Percentiles rank a stretch among this genome's conserved stretches.
Conservation (phyloP, 306 rosid species). For the Morella rubra region DNA sequence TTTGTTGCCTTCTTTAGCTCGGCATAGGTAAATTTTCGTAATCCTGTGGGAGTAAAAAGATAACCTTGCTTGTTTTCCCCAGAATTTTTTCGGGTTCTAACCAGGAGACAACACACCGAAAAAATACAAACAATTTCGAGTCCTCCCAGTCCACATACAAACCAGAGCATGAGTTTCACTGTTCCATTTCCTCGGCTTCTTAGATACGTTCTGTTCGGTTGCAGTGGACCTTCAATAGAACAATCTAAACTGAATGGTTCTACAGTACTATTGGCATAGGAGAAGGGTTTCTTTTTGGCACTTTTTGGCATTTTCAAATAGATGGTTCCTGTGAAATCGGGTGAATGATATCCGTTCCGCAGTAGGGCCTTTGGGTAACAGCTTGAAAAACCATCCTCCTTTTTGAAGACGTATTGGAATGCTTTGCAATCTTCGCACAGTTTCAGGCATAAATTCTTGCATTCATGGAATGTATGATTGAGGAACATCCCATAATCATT, state of each 20-base stretch:
- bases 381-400: background rate
- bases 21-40: conserved; percentile 45
- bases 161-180: no score
- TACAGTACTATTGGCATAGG: no score
- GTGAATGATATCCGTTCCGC: conserved; percentile 38
- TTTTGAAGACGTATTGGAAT: conserved; percentile 27
- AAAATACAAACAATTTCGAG: conserved; percentile 25
- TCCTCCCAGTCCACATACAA: no score
- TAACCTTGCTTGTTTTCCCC: conserved; percentile 25
- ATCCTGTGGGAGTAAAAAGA: conserved; percentile 33
- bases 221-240: no score
- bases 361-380: conserved; percentile 51
- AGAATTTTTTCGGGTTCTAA: conserved; percentile 4
- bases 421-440: conserved; percentile 40
- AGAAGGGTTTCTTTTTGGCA: no score
- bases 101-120: no score
- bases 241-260: no score
- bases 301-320: no score
- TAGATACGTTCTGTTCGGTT: no score
- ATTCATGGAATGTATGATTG: conserved; percentile 36
- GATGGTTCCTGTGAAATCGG: conserved; percentile 31
- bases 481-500: conserved; percentile 33
- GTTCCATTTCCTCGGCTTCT: no score
- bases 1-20: conserved; percentile 50
- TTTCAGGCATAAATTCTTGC: conserved; percentile 39